A percentile compares a stretch with the other conserved stretches of the same genome.
Conservation (phyloP, 2,329 filamentous ascomycete species). For the Daldinia sp. region DNA sequence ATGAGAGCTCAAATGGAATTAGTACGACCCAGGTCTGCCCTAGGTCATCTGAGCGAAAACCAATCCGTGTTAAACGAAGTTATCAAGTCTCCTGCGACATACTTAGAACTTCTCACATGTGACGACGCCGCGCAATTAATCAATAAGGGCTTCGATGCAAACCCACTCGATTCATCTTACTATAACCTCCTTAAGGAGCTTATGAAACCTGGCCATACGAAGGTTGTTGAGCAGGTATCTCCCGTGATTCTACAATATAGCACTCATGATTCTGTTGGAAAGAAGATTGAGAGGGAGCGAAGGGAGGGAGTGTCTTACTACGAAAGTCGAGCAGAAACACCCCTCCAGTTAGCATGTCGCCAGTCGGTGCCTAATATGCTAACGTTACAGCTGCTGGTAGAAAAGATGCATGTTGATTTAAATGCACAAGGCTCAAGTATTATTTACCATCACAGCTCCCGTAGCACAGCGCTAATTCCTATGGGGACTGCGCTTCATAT, state of each 20-base stretch:
- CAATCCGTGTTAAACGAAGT: background rate
- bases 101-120: background rate
- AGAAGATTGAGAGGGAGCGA: background rate
- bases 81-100: background rate
- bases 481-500: background rate
- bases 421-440: background rate
- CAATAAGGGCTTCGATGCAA: background rate
- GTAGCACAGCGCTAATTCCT: background rate
- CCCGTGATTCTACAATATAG: background rate
- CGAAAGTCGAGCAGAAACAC: background rate
- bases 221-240: background rate
- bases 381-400: background rate
- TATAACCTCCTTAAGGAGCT: background rate
- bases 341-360: background rate
- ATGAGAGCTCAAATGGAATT: background rate
- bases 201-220: background rate
- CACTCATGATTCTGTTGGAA: background rate
- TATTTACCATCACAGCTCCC: too few relatives aligned
- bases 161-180: background rate
- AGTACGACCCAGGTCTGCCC: background rate
- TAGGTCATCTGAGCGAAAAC: background rate
- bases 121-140: background rate
- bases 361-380: background rate
- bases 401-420: background rate
- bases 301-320: background rate